Conservation (phyloP, 805 yeast genomes). For the Kluyveromyces dobzhanskii region DNA sequence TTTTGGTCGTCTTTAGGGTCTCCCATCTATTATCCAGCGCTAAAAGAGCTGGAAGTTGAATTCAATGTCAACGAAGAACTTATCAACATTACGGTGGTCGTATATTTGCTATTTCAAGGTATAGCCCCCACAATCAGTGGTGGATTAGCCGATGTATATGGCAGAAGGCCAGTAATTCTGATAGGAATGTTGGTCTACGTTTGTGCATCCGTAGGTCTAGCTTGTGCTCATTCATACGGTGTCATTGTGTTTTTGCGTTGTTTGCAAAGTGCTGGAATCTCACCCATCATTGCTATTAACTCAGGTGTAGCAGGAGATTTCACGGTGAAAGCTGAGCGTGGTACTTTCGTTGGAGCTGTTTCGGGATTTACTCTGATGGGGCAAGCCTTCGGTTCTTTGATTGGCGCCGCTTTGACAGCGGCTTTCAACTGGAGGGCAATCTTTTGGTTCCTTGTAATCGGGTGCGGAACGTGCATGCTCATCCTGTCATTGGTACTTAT, state of each 20-base stretch:
- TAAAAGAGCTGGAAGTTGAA: constrained; percentile 45
- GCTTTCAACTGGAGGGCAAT: constrained; percentile 62
- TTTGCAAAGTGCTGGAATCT: constrained; percentile 63
- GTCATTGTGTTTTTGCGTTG: constrained; percentile 55
- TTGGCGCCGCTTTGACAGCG: constrained; percentile 40
- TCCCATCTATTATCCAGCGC: constrained; percentile 77
- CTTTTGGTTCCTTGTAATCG: constrained; percentile 66
- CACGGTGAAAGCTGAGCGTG: constrained; percentile 55
- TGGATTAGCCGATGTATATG: constrained; percentile 56
- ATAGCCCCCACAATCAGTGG: constrained; percentile 62
- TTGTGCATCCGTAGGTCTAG: constrained; percentile 59
- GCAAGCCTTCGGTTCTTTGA: constrained; percentile 67
- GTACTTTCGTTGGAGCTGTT: constrained; percentile 57
- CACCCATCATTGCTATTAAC: constrained; percentile 62
- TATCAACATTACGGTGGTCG: constrained; percentile 64
- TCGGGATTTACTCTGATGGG: constrained; percentile 61
- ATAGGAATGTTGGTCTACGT: constrained; percentile 47
- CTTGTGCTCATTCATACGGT: constrained; percentile 49
- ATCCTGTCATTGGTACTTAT: constrained; percentile 42
- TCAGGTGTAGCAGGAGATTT: constrained; percentile 70
- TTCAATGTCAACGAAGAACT: constrained; percentile 48
- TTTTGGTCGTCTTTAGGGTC: constrained; percentile 66
- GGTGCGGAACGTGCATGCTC: constrained; percentile 40
- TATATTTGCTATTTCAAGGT: constrained; percentile 69
- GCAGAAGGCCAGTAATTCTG: constrained; percentile 64